These are phyloP conservation scores for Talaromyces islandicus DNA, from an alignment of 2,329 filamentous ascomycete genomes.

Conservation along the genomic window DNA sequence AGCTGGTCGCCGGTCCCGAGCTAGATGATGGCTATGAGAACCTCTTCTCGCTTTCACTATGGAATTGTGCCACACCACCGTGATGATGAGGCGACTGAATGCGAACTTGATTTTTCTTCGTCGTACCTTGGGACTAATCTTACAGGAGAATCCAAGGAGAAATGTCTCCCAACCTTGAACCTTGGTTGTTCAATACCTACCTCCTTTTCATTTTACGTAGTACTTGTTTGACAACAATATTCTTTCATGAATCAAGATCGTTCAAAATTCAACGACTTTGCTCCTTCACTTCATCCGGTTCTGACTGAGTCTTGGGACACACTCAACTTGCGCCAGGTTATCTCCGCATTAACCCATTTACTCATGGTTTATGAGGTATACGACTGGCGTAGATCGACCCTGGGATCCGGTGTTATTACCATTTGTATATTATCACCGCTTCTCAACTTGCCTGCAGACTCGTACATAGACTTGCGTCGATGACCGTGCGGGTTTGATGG, in stretches of 20 bases:
- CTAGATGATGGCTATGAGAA: not conserved
- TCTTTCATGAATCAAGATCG: not conserved
- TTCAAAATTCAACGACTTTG: not conserved
- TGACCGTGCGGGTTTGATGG: constrained; percentile 37
- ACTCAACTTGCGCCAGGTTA: constrained; percentile 60
- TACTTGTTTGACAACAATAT: constrained; percentile 3
- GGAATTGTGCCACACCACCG: not conserved
- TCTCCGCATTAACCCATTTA: constrained; percentile 71
- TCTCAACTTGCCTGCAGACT: constrained; percentile 37
- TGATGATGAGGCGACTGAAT: not conserved
- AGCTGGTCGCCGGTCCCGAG: not conserved
- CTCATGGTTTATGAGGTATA: constrained; percentile 80
- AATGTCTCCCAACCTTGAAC: not conserved
- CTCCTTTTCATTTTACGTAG: not conserved
- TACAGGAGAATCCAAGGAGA: not conserved
- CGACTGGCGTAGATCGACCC: constrained; percentile 78
- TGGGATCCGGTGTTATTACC: constrained; percentile 1
- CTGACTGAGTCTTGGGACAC: not conserved
- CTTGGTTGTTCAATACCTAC: constrained; percentile 14
- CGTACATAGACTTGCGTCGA: constrained; percentile 25
- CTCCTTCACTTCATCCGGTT: not conserved
- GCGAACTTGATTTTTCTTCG: not conserved
- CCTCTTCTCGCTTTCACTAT: not conserved
- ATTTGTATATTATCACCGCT: constrained; percentile 11
- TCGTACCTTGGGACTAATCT: not conserved